Evolutionary conservation across 2,329 filamentous ascomycete genomes (phyloP), one percentile per base, ranked within the genome.

Genomic region (Epichloe gansuensis): DNA sequence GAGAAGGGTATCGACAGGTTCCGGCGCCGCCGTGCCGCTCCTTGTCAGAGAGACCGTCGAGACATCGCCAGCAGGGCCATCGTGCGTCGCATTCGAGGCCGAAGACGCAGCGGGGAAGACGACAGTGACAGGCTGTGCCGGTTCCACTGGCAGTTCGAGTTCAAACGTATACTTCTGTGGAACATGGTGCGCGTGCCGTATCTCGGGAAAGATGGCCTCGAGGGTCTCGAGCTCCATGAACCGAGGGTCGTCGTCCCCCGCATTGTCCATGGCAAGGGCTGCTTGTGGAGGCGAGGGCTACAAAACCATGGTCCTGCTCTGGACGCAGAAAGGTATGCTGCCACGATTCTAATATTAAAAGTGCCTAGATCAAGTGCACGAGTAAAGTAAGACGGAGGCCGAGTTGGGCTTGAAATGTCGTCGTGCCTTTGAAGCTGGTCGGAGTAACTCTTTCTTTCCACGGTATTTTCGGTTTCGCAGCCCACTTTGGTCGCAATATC

Each of bases 181-280:
- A 35, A 71, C 59, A 6, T 69, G 61, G 45, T 71, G 63, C 21
- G 72, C 63, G 8, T 68, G 65, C 34, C 70, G 70, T 13, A 85
- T 75, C 64, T 85, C 82, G n/a, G 82, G 82, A 57, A 77, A 86
- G 59, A 86, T 85, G 55, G 81, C 79, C 52, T 73, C 68, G 52
- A 85, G 73, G 13, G 80, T 76, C 59, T 73, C 75, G 51, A 85
- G 71, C 69, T 85, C 82, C 46, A 74, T 69, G 51, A 72, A 65
- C 48, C 82, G 79, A 56, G 73, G 69, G 59, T 81, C 76, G 57
- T 78, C 75, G 59, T 77, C 73, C 56, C 65, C 67, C 53, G 67
- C 67, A 51, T 67, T 64, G 56, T 70, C 69, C 70, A 72, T 69
- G 50, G 58, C 49, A 62, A 47, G 47, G 41, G 27, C 21, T 42